phyloP scores from a whole-genome alignment of 371 early-diverging fungal genomes.

The Mucor racemosus region DNA sequence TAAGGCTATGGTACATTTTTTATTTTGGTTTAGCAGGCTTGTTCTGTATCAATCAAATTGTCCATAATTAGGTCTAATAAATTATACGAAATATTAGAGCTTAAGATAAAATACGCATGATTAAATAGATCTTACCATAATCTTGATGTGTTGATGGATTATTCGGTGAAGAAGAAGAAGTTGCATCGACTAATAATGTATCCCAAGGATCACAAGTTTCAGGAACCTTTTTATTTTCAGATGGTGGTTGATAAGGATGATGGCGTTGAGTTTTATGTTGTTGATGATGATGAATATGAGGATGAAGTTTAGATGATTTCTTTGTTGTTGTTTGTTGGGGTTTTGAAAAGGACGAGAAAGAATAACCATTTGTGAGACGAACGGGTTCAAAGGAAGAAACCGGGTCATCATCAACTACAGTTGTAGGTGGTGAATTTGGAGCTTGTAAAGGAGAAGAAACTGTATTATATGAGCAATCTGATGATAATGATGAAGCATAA shows the following conservation, averaged over 20 bases:
- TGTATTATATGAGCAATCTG: constrained; percentile 20
- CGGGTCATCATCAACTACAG: constrained; percentile 18
- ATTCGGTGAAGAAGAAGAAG: background rate
- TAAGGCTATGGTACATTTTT: background rate
- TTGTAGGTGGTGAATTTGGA: constrained; percentile 11
- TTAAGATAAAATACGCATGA: background rate
- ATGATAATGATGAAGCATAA: constrained; percentile 32
- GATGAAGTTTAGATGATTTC: constrained; percentile 7
- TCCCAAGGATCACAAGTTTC: constrained; percentile 34
- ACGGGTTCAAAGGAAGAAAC: constrained; percentile 28
- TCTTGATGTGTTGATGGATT: constrained; percentile 1
- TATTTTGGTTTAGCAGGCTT: background rate
- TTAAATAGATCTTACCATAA: constrained; percentile 14
- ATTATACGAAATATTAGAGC: background rate
- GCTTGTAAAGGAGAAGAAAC: constrained; percentile 5
- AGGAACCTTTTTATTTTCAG: background rate
- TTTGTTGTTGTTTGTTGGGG: constrained; percentile 11
- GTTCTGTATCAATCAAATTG: constrained; percentile 2
- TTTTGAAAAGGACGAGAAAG: constrained; percentile 17
- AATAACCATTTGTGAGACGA: constrained; percentile 27
- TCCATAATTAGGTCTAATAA: background rate
- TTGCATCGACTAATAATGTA: constrained; percentile 10
- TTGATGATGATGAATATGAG: constrained; percentile 10
- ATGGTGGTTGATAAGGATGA: constrained; percentile 26
- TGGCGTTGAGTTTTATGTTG: constrained; percentile 18